A percentile compares a stretch with the other conserved stretches of the same genome.
These are phyloP conservation scores for Beauveria scarabaeidicola DNA, from an alignment of 2,329 filamentous ascomycete genomes.

Conservation along the genomic window DNA sequence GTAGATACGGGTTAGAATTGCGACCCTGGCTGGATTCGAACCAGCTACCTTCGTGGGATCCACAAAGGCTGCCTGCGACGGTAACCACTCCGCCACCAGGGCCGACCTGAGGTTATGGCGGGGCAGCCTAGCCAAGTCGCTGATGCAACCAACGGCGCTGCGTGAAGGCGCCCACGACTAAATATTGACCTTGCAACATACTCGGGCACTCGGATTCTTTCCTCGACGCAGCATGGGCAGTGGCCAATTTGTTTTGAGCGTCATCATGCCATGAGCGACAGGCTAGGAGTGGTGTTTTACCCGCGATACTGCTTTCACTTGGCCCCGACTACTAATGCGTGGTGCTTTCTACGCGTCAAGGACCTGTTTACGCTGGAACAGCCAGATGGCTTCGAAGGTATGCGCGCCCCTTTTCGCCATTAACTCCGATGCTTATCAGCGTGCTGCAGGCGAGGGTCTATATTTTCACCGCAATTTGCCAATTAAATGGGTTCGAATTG, in stretches of 20 bases:
- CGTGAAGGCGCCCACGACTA: background rate
- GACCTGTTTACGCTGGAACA: conserved; percentile 42
- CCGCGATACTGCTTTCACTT: conserved; percentile 56
- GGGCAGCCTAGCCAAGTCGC: background rate
- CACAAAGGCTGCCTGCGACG: too few relatives aligned
- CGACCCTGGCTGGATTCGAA: too few relatives aligned
- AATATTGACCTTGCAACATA: background rate
- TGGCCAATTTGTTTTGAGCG: background rate
- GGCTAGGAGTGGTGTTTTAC: conserved; percentile 35
- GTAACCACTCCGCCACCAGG: too few relatives aligned
- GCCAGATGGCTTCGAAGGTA: conserved; percentile 46
- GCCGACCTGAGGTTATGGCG: background rate
- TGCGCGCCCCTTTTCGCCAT: conserved; percentile 9
- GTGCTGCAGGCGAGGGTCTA: conserved; percentile 33
- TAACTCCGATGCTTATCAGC: background rate
- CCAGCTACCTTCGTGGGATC: too few relatives aligned
- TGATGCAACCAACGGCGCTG: background rate
- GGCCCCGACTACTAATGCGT: conserved; percentile 51
- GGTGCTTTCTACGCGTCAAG: conserved; percentile 46
- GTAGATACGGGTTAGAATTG: too few relatives aligned
- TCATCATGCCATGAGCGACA: conserved; percentile 44
- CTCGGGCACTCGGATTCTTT: background rate
- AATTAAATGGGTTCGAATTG: conserved; percentile 64
- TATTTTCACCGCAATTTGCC: conserved; percentile 68
- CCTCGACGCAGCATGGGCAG: background rate